Percentiles rank a stretch among this genome's conserved stretches.
phyloP scores from a whole-genome alignment of 169 alveolate species.

The Eimeria acervulina region DNA sequence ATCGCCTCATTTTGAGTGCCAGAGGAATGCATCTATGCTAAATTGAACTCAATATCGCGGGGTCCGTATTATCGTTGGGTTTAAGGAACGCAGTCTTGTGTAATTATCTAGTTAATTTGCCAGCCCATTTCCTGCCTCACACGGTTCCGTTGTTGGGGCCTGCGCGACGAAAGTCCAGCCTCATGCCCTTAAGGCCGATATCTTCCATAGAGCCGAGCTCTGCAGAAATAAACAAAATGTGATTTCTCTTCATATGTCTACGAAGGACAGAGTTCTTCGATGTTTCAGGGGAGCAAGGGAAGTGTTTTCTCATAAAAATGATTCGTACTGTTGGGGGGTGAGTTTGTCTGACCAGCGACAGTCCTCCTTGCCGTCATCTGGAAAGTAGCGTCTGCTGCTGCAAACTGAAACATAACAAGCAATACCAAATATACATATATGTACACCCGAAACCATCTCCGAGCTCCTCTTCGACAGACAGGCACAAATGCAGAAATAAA shows the following conservation, averaged over 20 bases:
- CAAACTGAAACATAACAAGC: slow-evolving; percentile 23
- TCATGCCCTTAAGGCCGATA: slow-evolving; percentile 45
- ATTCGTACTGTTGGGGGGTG: slow-evolving; percentile 52
- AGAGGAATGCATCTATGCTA: background rate
- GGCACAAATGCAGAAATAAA: background rate
- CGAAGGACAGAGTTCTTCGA: background rate
- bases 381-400: slow-evolving; percentile 24
- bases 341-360: slow-evolving; percentile 47
- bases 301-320: background rate
- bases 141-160: slow-evolving; percentile 51
- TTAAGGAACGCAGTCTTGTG: background rate
- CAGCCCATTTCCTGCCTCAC: slow-evolving; percentile 28
- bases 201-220: slow-evolving; percentile 52
- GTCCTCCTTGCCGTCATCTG: slow-evolving; percentile 62
- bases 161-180: slow-evolving; percentile 65
- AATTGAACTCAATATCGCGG: background rate
- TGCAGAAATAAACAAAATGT: background rate
- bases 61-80: background rate
- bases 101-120: background rate
- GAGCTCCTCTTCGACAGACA: background rate
- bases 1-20: background rate
- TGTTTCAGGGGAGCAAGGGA: background rate
- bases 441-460: too few species aligned
- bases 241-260: background rate
- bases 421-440: background rate